phyloP scores from a whole-genome alignment of 2,329 filamentous ascomycete species.

The Alternaria ethzedia region DNA sequence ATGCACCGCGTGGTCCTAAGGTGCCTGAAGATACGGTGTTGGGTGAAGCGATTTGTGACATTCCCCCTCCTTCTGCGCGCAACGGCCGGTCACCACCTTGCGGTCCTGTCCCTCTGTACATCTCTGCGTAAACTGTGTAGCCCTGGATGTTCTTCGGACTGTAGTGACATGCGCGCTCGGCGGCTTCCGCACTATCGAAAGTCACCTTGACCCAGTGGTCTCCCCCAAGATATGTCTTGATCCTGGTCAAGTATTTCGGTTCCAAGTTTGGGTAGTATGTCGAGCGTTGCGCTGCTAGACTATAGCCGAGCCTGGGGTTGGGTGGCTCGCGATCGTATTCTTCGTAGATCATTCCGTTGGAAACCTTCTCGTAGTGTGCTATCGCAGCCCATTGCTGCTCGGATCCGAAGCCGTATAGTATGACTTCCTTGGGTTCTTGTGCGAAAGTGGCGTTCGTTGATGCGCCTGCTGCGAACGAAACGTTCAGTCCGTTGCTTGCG shows the following conservation, averaged over 20 bases:
- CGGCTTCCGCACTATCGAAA: conserved; percentile 57
- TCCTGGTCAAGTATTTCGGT: conserved; percentile 75
- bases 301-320: conserved; percentile 72
- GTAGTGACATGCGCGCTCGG: conserved; percentile 56
- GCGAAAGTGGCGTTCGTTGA: conserved; percentile 45
- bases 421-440: conserved; percentile 75
- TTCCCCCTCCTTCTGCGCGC: conserved; percentile 41
- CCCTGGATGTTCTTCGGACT: conserved; percentile 57
- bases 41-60: conserved; percentile 42
- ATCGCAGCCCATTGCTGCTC: conserved; percentile 80
- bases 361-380: conserved; percentile 85
- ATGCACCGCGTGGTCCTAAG: conserved; percentile 28
- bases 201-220: conserved; percentile 82
- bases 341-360: conserved; percentile 81
- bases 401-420: conserved; percentile 82
- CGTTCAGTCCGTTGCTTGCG: conserved; percentile 28
- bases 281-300: conserved; percentile 72
- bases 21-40: conserved; percentile 45
- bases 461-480: conserved; percentile 35
- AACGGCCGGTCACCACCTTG: conserved; percentile 52
- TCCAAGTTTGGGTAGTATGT: conserved; percentile 72
- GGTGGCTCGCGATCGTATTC: conserved; percentile 91
- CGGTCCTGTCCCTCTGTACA: conserved; percentile 54
- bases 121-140: conserved; percentile 56
- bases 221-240: conserved; percentile 81